Conservation (phyloP, 176 grass and related monocot genomes). For the barley (Hordeum vulgare) region DNA sequence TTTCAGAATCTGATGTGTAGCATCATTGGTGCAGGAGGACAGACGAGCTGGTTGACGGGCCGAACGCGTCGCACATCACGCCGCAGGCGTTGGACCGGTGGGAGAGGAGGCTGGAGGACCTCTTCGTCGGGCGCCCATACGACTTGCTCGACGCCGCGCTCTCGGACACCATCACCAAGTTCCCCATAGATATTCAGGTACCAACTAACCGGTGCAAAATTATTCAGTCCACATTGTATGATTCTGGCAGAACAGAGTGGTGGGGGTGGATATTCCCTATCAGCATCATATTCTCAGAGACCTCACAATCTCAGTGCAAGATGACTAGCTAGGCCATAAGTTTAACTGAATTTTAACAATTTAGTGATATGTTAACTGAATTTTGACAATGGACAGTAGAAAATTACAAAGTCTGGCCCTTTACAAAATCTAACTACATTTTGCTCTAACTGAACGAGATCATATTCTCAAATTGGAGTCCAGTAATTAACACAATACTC, state of each 20-base stretch:
- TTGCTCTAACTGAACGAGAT: too few species aligned
- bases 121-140: slow-evolving; percentile 67
- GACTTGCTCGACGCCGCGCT: slow-evolving; percentile 96
- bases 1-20: not conserved
- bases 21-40: slow-evolving; percentile 77
- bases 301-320: not conserved
- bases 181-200: slow-evolving; percentile 95
- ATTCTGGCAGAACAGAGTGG: not conserved
- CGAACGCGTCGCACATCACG: slow-evolving; percentile 87
- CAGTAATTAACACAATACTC: too few species aligned
- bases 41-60: slow-evolving; percentile 91
- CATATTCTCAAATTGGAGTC: too few species aligned
- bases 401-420: too few species aligned
- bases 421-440: too few species aligned
- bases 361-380: too few species aligned
- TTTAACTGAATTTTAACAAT: too few species aligned
- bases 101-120: slow-evolving; percentile 84
- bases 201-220: not conserved
- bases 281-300: not conserved
- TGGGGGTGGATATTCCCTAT: not conserved
- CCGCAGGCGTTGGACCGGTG: slow-evolving; percentile 81
- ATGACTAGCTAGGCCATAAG: too few species aligned
- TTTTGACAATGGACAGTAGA: too few species aligned
- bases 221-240: not conserved
- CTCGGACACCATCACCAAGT: slow-evolving; percentile 68